These are phyloP conservation scores for Alternaria gaisen DNA, from an alignment of 2,329 filamentous ascomycete genomes.

Conservation along the genomic window DNA sequence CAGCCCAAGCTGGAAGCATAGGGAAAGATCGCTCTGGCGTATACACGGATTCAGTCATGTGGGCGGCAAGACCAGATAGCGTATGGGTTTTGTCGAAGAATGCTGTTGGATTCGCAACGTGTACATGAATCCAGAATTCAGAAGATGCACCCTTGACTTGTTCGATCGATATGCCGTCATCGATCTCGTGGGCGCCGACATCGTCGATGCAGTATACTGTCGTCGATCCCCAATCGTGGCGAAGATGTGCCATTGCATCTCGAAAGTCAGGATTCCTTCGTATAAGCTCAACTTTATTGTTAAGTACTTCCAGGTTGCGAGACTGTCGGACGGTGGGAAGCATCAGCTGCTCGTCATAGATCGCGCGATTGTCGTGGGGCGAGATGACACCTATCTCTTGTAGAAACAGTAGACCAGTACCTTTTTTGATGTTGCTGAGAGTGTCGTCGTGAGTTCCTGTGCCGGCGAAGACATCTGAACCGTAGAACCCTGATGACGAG, in stretches of 20 bases:
- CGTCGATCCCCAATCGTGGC: conserved; percentile 67
- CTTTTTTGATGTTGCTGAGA: conserved; percentile 15
- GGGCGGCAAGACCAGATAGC: conserved; percentile 68
- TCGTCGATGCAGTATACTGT: conserved; percentile 79
- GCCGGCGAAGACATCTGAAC: conserved; percentile 42
- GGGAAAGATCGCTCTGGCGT: conserved; percentile 65
- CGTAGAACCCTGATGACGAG: conserved; percentile 68
- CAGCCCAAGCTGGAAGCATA: conserved; percentile 63
- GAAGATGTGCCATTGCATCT: conserved; percentile 65
- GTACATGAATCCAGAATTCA: conserved; percentile 78
- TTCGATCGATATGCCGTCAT: conserved; percentile 81
- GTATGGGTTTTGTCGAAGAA: conserved; percentile 68
- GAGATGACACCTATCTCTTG: conserved; percentile 77
- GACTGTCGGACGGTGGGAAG: conserved; percentile 60
- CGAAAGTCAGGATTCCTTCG: conserved; percentile 48
- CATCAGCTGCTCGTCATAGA: conserved; percentile 66
- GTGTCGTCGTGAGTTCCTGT: conserved; percentile 23
- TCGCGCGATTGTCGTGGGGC: conserved; percentile 73
- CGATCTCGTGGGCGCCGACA: conserved; percentile 72
- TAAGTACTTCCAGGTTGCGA: conserved; percentile 55
- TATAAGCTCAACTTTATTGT: conserved; percentile 39
- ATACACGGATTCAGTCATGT: conserved; percentile 65
- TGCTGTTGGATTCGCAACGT: conserved; percentile 81
- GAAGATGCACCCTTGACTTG: conserved; percentile 58
- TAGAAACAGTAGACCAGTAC: conserved; percentile 70